Conservation (phyloP, 345 rosid species). For the Laguncularia racemosa region DNA sequence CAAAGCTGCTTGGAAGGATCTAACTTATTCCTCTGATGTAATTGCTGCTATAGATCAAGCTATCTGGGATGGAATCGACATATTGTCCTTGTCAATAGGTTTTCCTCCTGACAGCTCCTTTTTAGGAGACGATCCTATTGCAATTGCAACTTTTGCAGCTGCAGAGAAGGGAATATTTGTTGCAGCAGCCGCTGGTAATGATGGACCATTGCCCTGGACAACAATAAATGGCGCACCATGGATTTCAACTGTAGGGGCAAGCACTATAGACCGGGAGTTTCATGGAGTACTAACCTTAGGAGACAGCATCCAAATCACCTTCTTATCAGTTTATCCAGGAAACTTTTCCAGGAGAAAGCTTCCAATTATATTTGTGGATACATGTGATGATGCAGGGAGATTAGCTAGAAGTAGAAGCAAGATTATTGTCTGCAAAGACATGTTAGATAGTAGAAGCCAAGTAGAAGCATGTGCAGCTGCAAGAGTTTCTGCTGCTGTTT, state of each 20-base stretch:
- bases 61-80: constrained; percentile 34
- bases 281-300: constrained; percentile 26
- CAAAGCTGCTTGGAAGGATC: constrained; percentile 28
- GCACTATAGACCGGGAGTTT: constrained; percentile 29
- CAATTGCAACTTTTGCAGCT: constrained; percentile 38
- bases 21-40: constrained; percentile 28
- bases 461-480: constrained; percentile 18
- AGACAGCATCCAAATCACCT: constrained; percentile 15
- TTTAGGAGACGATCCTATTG: constrained; percentile 25
- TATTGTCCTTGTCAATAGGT: constrained; percentile 32
- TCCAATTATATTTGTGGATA: constrained; percentile 25
- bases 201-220: constrained; percentile 20
- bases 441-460: constrained; percentile 15
- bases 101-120: neutral
- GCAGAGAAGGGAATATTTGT: constrained; percentile 27
- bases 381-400: constrained; percentile 18
- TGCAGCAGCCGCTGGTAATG: constrained; percentile 42
- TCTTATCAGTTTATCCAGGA: constrained; percentile 28
- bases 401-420: constrained; percentile 16
- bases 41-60: constrained; percentile 50
- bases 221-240: constrained; percentile 38
- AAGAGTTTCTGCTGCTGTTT: constrained; percentile 27
- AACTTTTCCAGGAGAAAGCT: constrained; percentile 10
- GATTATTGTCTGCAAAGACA: constrained; percentile 27
- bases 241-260: constrained; percentile 30